Base-by-base conservation (phyloP, 2,329 filamentous ascomycete genomes). In the Aureobasidium zeae region DNA sequence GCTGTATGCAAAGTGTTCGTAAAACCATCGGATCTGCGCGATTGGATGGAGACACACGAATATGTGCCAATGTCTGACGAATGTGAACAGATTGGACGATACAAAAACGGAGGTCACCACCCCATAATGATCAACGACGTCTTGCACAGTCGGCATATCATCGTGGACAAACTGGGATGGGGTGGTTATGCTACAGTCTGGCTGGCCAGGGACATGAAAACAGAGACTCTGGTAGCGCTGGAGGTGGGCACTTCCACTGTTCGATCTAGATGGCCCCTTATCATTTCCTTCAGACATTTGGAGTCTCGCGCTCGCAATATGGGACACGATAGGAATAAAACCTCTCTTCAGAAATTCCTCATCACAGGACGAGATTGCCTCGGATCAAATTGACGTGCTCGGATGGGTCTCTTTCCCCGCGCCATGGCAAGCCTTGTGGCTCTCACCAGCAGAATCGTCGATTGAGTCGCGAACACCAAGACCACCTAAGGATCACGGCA, bases 131-230 rank as follows among this genome's bases (percentile, higher is more conserved):
- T 44, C 16, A 17, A 24, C 19, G 39, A 44, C 19, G 28, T 34
- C 6, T n/a, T 44, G 11, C 29, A 33, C 15, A 15, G 15, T 19
- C 28, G 39, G 12, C 34, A 44, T 17, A 22, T 9, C 12, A 24
- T 44, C 4, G 26, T 44, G 4, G 29, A 44, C 28, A 44, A 44
- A 16, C 17, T 44, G 19, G 39, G 39, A 4, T 19, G n/a, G 4
- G 39, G 39, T 6, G 39, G 39, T 22, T 44, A 33, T 13, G 22
- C 39, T 10, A 33, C 28, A 12, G 22, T 44, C 11, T 44, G 39
- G 39, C 9, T 34, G 16, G 29, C 36, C 4, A 25, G 20, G 11
- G 36, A 39, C 20, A 30, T 2, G 2, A 10, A 15, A 4, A 19
- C 9, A 17, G 17, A 39, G 11, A 25, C 13, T 3, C 29, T 25